These are phyloP conservation scores for Penicillium robsamsonii DNA, from an alignment of 495 filamentous ascomycete species.

Conservation along the genomic window DNA sequence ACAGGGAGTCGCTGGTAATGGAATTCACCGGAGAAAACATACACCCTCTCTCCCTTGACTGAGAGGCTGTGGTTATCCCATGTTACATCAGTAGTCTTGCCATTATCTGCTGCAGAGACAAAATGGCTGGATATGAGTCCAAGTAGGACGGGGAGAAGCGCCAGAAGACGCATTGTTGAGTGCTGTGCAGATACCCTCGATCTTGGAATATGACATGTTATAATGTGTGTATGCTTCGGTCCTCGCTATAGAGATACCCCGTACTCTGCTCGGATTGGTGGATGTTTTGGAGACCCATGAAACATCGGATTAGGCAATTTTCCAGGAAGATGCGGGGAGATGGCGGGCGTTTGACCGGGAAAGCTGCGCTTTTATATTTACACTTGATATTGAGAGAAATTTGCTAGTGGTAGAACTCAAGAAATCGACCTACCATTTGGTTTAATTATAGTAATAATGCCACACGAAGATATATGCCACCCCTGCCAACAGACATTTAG, in stretches of 20 bases:
- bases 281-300: conserved; percentile 21
- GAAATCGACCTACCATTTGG: too few species aligned
- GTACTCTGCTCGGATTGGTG: conserved; percentile 29
- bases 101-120: conserved; percentile 31
- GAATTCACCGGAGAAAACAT: conserved; percentile 58
- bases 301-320: conserved; percentile 24
- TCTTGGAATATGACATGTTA: not conserved
- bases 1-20: conserved; percentile 58
- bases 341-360: not conserved
- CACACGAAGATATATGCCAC: too few species aligned
- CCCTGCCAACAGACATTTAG: too few species aligned
- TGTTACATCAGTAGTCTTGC: conserved; percentile 31
- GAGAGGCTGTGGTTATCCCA: conserved; percentile 61
- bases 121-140: conserved; percentile 31
- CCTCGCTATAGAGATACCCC: conserved; percentile 28
- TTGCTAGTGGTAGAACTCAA: too few species aligned
- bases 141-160: conserved; percentile 30
- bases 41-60: conserved; percentile 55
- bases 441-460: too few species aligned
- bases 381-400: too few species aligned
- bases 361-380: too few species aligned
- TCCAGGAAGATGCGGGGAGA: conserved; percentile 22
- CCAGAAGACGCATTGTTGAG: conserved; percentile 22
- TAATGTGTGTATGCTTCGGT: conserved; percentile 17
- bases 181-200: not conserved